Evolutionary conservation across 441 rosid species (phyloP).

Genomic region (Eruca vesicaria): DNA sequence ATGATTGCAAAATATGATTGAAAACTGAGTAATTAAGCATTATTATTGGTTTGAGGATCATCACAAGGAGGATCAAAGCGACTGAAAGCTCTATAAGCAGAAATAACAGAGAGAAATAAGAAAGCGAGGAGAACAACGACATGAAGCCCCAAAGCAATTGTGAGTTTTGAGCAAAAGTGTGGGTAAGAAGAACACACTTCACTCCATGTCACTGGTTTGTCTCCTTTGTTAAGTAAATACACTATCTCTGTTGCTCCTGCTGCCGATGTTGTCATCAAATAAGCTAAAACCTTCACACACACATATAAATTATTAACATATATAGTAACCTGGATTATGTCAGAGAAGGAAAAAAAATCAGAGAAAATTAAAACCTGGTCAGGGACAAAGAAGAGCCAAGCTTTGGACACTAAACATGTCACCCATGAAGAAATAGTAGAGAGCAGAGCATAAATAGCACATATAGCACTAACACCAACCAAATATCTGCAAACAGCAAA

Average conservation of each 20-base stretch:
- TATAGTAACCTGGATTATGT: not conserved
- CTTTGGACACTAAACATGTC: constrained; percentile 49
- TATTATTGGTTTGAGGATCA: constrained; percentile 28
- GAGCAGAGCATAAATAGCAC: constrained; percentile 63
- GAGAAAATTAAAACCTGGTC: constrained; percentile 58
- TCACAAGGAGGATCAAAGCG: constrained; percentile 60
- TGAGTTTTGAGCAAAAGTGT: constrained; percentile 58
- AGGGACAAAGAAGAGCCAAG: constrained; percentile 76
- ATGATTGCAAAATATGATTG: not conserved
- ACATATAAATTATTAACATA: not conserved
- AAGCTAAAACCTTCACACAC: constrained; percentile 58
- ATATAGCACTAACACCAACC: constrained; percentile 60
- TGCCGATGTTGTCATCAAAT: constrained; percentile 75
- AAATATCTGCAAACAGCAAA: constrained; percentile 49
- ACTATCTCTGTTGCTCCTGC: constrained; percentile 68
- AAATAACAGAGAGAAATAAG: constrained; percentile 59
- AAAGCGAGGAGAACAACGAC: constrained; percentile 53
- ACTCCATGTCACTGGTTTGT: constrained; percentile 74
- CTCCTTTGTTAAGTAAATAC: constrained; percentile 65
- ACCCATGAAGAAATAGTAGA: constrained; percentile 58
- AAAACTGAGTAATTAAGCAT: constrained; percentile 23
- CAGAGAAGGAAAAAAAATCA: not conserved
- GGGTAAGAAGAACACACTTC: constrained; percentile 68
- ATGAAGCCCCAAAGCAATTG: constrained; percentile 62
- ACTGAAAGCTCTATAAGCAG: constrained; percentile 76